These are phyloP conservation scores for Daldinia childiae DNA, from an alignment of 495 filamentous ascomycete species.

Conservation along the genomic window DNA sequence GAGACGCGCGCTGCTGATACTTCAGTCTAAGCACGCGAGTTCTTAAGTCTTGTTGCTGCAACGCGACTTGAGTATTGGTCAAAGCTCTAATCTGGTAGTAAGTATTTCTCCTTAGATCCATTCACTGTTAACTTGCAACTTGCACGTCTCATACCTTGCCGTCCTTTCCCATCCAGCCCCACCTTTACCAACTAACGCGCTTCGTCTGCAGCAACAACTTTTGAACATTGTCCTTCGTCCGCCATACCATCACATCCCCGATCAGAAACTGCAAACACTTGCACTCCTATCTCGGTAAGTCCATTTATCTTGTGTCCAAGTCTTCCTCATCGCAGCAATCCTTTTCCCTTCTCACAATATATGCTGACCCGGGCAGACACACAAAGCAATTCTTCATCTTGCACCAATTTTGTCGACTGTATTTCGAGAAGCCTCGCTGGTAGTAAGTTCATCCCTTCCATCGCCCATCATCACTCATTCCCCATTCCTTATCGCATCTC, in stretches of 20 bases:
- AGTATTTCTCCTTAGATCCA: background rate
- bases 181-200: background rate
- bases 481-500: background rate
- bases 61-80: background rate
- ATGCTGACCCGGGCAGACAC: background rate
- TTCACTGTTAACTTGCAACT: background rate
- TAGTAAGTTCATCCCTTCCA: slow-evolving; percentile 8
- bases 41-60: background rate
- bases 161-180: background rate
- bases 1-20: background rate
- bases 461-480: background rate
- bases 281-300: slow-evolving; percentile 2
- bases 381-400: background rate
- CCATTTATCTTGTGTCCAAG: background rate
- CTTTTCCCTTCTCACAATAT: background rate
- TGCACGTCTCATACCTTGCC: background rate
- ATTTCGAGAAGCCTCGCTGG: background rate
- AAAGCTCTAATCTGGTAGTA: background rate
- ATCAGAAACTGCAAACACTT: background rate
- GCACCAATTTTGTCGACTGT: background rate
- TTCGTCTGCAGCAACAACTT: background rate
- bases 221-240: background rate
- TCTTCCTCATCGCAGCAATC: background rate
- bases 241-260: background rate
- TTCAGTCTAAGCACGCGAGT: background rate